Evolutionary conservation across 176 grass and related monocot genomes (phyloP).

Genomic region (Musa beccarii): DNA sequence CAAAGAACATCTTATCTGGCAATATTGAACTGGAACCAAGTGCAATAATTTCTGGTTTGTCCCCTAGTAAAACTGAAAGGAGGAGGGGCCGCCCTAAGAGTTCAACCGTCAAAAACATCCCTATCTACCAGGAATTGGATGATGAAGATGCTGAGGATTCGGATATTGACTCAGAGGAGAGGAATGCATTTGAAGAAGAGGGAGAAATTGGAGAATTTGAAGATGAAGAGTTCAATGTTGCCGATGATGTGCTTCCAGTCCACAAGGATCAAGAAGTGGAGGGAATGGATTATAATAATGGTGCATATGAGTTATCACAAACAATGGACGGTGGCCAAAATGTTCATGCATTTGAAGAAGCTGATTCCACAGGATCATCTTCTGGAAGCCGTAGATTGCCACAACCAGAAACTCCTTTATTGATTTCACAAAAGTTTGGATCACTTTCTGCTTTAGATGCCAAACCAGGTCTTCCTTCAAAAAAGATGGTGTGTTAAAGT

Average conservation of each 20-base stretch:
- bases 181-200: slow-evolving; percentile 59
- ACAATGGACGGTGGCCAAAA: slow-evolving; percentile 28
- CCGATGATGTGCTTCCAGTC: slow-evolving; percentile 45
- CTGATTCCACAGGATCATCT: slow-evolving; percentile 75
- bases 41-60: slow-evolving; percentile 14
- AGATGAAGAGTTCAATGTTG: slow-evolving; percentile 63
- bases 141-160: slow-evolving; percentile 77
- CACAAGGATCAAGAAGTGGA: slow-evolving; percentile 37
- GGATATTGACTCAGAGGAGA: slow-evolving; percentile 75
- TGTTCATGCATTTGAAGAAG: slow-evolving; percentile 54
- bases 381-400: slow-evolving; percentile 76
- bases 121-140: slow-evolving; percentile 82
- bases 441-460: slow-evolving; percentile 18
- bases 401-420: slow-evolving; percentile 21
- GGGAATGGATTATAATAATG: slow-evolving; percentile 20
- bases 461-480: slow-evolving; percentile 44
- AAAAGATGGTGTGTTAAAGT: slow-evolving; percentile 45
- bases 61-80: slow-evolving; percentile 44
- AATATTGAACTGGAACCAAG: slow-evolving; percentile 40
- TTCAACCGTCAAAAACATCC: slow-evolving; percentile 34
- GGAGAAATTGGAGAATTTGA: slow-evolving; percentile 66
- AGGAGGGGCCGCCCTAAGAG: slow-evolving; percentile 46
- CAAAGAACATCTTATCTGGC: slow-evolving; percentile 43
- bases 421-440: slow-evolving; percentile 19
- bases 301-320: slow-evolving; percentile 31